phyloP scores from a whole-genome alignment of 2,329 filamentous ascomycete genomes.

The Rhynchosporium secalis region DNA sequence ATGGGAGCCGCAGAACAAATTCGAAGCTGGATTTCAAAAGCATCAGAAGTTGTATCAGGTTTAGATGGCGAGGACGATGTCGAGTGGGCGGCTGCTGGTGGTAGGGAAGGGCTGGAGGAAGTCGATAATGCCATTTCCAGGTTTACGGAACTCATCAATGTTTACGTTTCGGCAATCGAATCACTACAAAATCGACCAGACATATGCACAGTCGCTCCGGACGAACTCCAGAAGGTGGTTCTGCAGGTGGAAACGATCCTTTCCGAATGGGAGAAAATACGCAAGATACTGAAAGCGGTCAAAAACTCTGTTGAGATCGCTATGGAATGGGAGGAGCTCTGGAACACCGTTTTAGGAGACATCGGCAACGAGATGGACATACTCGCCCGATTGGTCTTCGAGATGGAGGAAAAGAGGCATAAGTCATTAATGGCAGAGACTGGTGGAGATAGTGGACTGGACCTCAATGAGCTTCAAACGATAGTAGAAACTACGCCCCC shows the following conservation, averaged over 20 bases:
- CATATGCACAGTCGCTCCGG: constrained; percentile 67
- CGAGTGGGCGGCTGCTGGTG: constrained; percentile 91
- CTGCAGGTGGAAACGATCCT: constrained; percentile 88
- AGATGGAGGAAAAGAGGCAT: constrained; percentile 96
- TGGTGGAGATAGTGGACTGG: constrained; percentile 61
- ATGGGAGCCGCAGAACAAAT: constrained; percentile 91
- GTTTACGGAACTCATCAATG: constrained; percentile 86
- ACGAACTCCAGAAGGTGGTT: constrained; percentile 74
- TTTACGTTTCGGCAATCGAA: constrained; percentile 93
- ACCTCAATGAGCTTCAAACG: constrained; percentile 87
- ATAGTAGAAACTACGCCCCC: constrained; percentile 86
- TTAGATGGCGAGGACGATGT: constrained; percentile 96
- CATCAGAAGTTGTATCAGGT: constrained; percentile 82
- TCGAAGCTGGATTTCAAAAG: constrained; percentile 88
- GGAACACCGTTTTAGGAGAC: constrained; percentile 90
- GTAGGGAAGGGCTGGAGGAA: constrained; percentile 74
- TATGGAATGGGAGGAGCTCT: constrained; percentile 98
- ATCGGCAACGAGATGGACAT: constrained; percentile 87
- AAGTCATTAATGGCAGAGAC: constrained; percentile 66
- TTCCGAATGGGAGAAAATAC: constrained; percentile 80
- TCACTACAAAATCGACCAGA: constrained; percentile 79
- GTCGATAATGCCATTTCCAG: constrained; percentile 73
- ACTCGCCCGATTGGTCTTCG: constrained; percentile 79
- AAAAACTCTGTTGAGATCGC: constrained; percentile 93
- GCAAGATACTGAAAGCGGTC: constrained; percentile 71